These are phyloP conservation scores for Fraxinus paxiana DNA, from an alignment of 305 asterid species.

Conservation along the genomic window DNA sequence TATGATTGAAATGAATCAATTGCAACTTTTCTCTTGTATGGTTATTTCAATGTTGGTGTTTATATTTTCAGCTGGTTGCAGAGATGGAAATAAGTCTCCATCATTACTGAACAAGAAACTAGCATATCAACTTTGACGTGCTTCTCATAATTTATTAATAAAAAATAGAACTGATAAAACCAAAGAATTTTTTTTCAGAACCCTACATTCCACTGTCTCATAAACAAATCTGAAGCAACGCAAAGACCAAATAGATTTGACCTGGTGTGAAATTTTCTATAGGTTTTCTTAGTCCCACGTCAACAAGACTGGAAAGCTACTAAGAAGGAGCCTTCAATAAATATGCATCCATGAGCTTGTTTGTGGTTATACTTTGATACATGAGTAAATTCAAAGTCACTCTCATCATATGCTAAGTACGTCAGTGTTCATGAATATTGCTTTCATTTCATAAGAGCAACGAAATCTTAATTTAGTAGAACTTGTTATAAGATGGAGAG, in stretches of 20 bases:
- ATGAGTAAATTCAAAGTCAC: neutral
- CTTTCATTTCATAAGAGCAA: neutral
- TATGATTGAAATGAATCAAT: neutral
- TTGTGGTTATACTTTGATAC: neutral
- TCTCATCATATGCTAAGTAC: constrained; percentile 6
- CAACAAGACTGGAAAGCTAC: neutral
- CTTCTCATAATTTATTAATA: neutral
- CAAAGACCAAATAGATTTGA: neutral
- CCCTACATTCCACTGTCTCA: neutral
- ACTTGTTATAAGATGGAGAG: neutral
- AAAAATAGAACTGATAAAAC: neutral
- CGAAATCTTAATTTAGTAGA: neutral
- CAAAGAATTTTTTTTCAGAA: neutral
- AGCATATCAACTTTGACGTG: neutral
- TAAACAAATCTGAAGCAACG: neutral
- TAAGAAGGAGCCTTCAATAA: neutral
- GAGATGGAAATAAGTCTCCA: neutral
- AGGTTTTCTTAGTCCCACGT: neutral
- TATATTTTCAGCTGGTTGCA: neutral
- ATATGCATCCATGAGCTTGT: neutral
- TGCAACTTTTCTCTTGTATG: constrained; percentile 3
- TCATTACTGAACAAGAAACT: neutral
- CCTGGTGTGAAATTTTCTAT: neutral
- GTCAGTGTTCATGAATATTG: neutral
- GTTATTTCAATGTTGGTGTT: neutral